Percentiles rank a stretch among this genome's conserved stretches.
Evolutionary conservation across 1,284 basidiomycete species (phyloP).

Genomic region (Mixia osmundae): DNA sequence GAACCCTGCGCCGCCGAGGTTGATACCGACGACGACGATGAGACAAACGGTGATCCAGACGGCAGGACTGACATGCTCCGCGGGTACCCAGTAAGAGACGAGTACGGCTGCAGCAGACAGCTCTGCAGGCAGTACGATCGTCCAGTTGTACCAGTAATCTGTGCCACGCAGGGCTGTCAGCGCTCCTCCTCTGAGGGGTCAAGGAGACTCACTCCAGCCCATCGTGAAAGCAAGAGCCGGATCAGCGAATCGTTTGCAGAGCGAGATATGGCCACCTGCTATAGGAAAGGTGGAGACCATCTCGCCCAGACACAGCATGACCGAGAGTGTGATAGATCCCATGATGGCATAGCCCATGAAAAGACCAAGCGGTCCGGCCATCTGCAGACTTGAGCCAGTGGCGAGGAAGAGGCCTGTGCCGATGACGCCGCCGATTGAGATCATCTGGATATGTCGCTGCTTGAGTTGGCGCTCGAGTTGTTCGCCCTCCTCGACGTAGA

Average conservation of each 20-base stretch:
- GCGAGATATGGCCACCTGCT: conserved; percentile 46
- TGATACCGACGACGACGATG: conserved; percentile 18
- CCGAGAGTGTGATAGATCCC: conserved; percentile 5
- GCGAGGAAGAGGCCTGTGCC: conserved; percentile 10
- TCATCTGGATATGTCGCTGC: too few species aligned
- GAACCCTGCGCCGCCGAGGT: conserved; percentile 20
- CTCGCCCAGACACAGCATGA: conserved; percentile 27
- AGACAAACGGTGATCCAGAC: conserved; percentile 19
- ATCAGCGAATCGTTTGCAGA: conserved; percentile 55
- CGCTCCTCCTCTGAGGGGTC: too few species aligned
- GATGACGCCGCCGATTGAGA: too few species aligned
- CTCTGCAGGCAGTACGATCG: conserved; percentile 37
- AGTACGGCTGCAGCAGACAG: conserved; percentile 49
- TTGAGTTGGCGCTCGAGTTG: too few species aligned
- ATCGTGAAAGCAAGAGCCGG: conserved; percentile 54
- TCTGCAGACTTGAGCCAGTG: conserved; percentile 5
- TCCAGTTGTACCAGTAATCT: conserved; percentile 35
- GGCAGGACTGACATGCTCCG: conserved; percentile 13
- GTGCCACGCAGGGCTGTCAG: conserved; percentile 46
- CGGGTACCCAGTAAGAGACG: conserved; percentile 30
- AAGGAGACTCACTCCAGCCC: too few species aligned
- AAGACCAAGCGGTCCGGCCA: conserved; percentile 6
- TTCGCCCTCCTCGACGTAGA: too few species aligned
- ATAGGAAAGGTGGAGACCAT: conserved; percentile 32
- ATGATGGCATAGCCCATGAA: conserved; percentile 11